Conservation (phyloP, 208 protist genomes). For the Leishmania guyanensis region DNA sequence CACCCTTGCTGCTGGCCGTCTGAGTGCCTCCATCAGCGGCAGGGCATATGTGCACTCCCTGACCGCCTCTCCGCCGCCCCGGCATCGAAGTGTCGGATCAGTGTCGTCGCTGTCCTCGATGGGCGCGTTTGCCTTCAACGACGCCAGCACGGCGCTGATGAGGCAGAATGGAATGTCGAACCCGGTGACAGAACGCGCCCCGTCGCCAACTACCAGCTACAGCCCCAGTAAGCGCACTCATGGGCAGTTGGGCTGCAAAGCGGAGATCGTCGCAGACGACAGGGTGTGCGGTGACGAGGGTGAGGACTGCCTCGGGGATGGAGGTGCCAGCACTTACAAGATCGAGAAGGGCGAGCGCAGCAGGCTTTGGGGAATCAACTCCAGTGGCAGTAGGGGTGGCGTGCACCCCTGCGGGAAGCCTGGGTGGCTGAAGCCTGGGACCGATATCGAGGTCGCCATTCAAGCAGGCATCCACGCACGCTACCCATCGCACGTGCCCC, state of each 20-base stretch:
- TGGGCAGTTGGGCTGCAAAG: background rate
- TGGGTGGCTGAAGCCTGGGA: constrained; percentile 17
- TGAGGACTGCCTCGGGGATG: background rate
- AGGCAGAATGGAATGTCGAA: constrained; percentile 15
- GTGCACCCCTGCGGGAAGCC: background rate
- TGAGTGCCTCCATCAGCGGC: background rate
- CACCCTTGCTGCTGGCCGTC: background rate
- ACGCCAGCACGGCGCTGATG: constrained; percentile 18
- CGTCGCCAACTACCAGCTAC: background rate
- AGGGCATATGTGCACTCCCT: constrained; percentile 2
- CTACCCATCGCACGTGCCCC: constrained; percentile 4
- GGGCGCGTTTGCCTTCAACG: constrained; percentile 24
- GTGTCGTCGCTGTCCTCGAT: constrained; percentile 25
- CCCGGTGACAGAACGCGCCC: background rate
- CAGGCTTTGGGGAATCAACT: background rate
- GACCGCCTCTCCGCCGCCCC: constrained; percentile 4
- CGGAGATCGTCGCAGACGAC: background rate
- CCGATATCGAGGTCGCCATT: constrained; percentile 24
- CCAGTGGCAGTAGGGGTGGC: background rate
- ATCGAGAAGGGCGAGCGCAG: background rate
- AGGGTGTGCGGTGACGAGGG: background rate
- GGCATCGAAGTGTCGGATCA: constrained; percentile 2
- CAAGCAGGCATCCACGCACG: constrained; percentile 7
- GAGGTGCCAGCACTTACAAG: background rate
- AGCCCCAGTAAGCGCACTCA: background rate